Evolutionary conservation across 2,329 filamentous ascomycete genomes (phyloP).

Genomic region (Colletotrichum eremochloae): DNA sequence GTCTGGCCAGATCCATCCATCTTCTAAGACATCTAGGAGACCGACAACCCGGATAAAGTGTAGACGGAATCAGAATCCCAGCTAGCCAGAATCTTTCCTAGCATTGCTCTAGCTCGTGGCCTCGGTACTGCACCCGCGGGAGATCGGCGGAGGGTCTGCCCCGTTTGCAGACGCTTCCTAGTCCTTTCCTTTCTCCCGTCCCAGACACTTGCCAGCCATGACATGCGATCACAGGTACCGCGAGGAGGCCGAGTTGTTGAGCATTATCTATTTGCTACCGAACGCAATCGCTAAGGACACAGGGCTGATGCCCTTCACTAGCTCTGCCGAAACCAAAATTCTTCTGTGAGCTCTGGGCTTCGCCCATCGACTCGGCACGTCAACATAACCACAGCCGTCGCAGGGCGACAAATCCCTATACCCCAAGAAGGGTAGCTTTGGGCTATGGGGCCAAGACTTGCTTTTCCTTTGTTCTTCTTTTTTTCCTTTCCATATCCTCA

Average conservation of each 20-base stretch:
- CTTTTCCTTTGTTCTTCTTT: background rate
- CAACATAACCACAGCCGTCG: slow-evolving; percentile 8
- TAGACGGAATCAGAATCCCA: background rate
- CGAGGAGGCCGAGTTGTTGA: slow-evolving; percentile 4
- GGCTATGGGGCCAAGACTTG: background rate
- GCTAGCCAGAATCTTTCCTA: background rate
- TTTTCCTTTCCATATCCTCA: slow-evolving; percentile 33
- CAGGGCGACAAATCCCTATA: background rate
- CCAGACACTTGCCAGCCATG: background rate
- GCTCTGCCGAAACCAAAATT: background rate
- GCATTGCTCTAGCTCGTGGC: background rate
- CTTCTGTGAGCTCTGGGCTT: slow-evolving; percentile 9
- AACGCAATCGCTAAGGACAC: slow-evolving; percentile 6
- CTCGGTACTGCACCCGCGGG: slow-evolving; percentile 6
- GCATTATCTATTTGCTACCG: background rate
- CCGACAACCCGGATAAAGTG: background rate
- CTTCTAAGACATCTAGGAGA: background rate
- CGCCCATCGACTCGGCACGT: slow-evolving; percentile 22
- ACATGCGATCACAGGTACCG: background rate
- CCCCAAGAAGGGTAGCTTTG: background rate
- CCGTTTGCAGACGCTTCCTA: slow-evolving; percentile 24
- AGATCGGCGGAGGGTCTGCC: slow-evolving; percentile 22
- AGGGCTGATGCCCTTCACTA: background rate
- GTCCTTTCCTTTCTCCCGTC: background rate
- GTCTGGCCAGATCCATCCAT: background rate